Evolutionary conservation across 1,284 basidiomycete species (phyloP).

Genomic region (Cutaneotrichosporon cyanovorans): DNA sequence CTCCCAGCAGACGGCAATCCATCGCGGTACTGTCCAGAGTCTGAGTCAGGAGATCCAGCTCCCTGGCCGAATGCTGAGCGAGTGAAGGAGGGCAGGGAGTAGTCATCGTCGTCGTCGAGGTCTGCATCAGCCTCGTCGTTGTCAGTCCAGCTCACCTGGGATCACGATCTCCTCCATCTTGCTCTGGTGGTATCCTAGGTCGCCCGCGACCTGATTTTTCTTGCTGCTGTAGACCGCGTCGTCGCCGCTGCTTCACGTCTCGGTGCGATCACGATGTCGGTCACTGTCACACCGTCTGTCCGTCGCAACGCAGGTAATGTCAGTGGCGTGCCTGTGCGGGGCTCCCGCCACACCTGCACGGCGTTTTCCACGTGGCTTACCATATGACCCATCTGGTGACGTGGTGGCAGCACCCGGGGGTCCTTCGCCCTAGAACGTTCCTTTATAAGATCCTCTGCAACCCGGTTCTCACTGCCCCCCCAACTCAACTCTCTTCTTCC

Average conservation of each 20-base stretch:
- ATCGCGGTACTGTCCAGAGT: conserved; percentile 21
- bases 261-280: too few species aligned
- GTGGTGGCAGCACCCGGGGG: neutral
- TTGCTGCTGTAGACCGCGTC: too few species aligned
- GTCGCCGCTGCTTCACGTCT: too few species aligned
- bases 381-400: neutral
- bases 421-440: neutral
- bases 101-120: conserved; percentile 41
- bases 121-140: conserved; percentile 13
- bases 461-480: neutral
- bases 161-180: conserved; percentile 39
- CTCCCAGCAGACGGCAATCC: conserved; percentile 24
- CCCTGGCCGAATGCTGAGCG: conserved; percentile 20
- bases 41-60: conserved; percentile 13
- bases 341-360: neutral
- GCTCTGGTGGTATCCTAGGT: too few species aligned
- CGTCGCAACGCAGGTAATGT: too few species aligned
- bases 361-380: neutral
- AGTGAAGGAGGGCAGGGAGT: conserved; percentile 26
- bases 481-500: neutral
- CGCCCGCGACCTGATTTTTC: too few species aligned
- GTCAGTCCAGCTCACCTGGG: conserved; percentile 28
- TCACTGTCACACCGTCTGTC: too few species aligned
- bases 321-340: neutral
- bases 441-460: neutral